Percentiles rank a stretch among this genome's conserved stretches.
phyloP scores from a whole-genome alignment of 106 monocot species.

The Phalaenopsis aphrodite region DNA sequence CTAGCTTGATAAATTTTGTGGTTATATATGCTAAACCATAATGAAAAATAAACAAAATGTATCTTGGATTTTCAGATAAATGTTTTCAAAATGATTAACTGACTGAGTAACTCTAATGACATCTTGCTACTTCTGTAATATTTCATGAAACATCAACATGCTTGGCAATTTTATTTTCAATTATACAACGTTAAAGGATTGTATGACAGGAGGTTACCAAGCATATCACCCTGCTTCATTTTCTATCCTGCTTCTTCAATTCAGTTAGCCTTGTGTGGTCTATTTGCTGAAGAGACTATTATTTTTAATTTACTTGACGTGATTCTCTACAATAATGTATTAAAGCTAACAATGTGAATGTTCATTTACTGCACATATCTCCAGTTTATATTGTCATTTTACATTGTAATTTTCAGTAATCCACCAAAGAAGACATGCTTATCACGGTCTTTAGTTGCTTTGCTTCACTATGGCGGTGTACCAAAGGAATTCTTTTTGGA shows the following conservation, averaged over 20 bases:
- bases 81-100: too few species aligned
- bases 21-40: too few species aligned
- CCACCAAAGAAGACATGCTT: slow-evolving; percentile 34
- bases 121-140: too few species aligned
- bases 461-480: slow-evolving; percentile 76
- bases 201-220: not conserved
- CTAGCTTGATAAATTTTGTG: too few species aligned
- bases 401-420: slow-evolving; percentile 29
- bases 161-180: too few species aligned
- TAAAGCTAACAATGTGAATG: not conserved
- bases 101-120: too few species aligned
- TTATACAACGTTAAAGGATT: too few species aligned
- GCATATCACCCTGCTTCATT: not conserved
- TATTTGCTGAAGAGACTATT: not conserved
- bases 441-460: slow-evolving; percentile 38
- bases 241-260: not conserved
- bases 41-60: too few species aligned
- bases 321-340: not conserved
- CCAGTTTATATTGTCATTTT: not conserved
- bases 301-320: not conserved
- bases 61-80: too few species aligned
- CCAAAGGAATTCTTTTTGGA: slow-evolving; percentile 50
- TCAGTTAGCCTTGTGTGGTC: not conserved
- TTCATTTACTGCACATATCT: not conserved
- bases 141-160: too few species aligned